These are phyloP conservation scores for Daldinia sp. DNA, from an alignment of 2,329 filamentous ascomycete species.

Conservation along the genomic window DNA sequence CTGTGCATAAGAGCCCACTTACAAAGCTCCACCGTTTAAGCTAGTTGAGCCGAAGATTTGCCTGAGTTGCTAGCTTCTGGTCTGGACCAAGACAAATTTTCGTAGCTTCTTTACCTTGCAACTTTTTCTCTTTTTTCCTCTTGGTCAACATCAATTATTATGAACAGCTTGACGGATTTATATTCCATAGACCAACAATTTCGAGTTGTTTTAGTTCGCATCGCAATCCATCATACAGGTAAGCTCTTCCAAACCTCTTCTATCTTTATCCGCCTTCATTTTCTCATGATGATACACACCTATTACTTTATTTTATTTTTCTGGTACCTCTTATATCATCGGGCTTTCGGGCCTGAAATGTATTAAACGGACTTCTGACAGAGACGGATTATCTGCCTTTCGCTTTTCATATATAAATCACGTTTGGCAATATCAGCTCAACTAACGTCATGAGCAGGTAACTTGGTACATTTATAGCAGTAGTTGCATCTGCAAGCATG, in stretches of 20 bases:
- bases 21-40: neutral
- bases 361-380: conserved; percentile 88
- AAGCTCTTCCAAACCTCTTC: conserved; percentile 44
- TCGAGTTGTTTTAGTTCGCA: neutral
- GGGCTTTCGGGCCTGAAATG: conserved; percentile 71
- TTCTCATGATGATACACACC: conserved; percentile 74
- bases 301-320: conserved; percentile 66
- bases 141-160: neutral
- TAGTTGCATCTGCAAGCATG: neutral
- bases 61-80: neutral
- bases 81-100: conserved; percentile 1
- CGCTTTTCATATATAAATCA: neutral
- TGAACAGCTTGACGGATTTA: neutral
- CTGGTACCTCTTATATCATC: conserved; percentile 98
- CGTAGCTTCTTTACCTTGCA: conserved; percentile 14
- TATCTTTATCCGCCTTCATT: conserved; percentile 20
- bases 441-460: conserved; percentile 27
- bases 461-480: neutral
- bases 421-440: conserved; percentile 2
- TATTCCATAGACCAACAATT: neutral
- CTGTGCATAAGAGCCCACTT: conserved; percentile 14
- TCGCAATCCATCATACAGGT: conserved; percentile 40
- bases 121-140: neutral
- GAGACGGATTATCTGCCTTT: conserved; percentile 27
- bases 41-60: neutral